These are phyloP conservation scores for Theileria annulata DNA, from an alignment of 169 alveolate genomes.

Conservation along the genomic window DNA sequence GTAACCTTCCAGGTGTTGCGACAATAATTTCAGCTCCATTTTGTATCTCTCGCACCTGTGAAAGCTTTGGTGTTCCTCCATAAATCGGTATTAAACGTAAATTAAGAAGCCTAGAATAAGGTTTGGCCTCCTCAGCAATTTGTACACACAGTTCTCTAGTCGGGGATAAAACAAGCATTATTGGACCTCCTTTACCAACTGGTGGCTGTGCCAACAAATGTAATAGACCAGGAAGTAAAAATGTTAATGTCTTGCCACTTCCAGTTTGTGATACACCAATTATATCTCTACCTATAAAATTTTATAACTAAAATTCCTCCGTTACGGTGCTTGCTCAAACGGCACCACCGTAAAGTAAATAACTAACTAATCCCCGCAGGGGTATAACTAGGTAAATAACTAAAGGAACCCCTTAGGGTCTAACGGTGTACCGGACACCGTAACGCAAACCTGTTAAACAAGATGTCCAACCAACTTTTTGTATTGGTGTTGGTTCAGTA, in stretches of 20 bases:
- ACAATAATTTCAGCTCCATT: conserved; percentile 92
- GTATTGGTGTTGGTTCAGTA: conserved; percentile 86
- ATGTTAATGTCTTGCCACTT: conserved; percentile 94
- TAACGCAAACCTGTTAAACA: conserved; percentile 59
- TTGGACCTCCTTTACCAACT: conserved; percentile 48
- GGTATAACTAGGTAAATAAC: conserved; percentile 25
- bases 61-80: conserved; percentile 84
- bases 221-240: conserved; percentile 87
- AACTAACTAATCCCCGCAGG: conserved; percentile 40
- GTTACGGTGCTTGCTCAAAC: too few relatives aligned
- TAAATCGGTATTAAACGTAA: conserved; percentile 79
- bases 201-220: conserved; percentile 85
- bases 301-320: conserved; percentile 56
- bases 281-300: conserved; percentile 87
- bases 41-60: conserved; percentile 71
- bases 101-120: conserved; percentile 68
- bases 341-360: neutral
- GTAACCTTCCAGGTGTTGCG: conserved; percentile 96
- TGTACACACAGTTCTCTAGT: conserved; percentile 88
- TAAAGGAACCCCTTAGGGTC: conserved; percentile 53
- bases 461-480: conserved; percentile 80
- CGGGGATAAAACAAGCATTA: conserved; percentile 80
- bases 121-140: conserved; percentile 73
- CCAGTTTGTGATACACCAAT: conserved; percentile 96
- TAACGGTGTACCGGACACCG: neutral